Evolutionary conservation across 2,329 filamentous ascomycete species (phyloP), one percentile per base, ranked within the genome.

Genomic region (Neofusicoccum ribis): DNA sequence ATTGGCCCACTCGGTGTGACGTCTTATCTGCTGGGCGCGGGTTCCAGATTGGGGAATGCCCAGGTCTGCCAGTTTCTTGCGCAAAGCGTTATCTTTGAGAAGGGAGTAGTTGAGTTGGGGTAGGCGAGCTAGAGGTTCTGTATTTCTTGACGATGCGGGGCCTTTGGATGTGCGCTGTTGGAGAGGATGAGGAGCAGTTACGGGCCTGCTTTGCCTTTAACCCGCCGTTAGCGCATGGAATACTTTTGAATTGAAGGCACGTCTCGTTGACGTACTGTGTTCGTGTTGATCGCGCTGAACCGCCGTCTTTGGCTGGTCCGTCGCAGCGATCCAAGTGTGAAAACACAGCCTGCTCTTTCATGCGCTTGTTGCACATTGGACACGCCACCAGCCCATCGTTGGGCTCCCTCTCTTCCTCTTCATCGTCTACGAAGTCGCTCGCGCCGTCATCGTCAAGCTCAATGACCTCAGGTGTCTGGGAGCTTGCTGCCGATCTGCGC

Each of bases 1-100:
- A 43, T 95, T 97, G 60, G 95, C 85, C 93, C 93, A 99, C 77
- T 99, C 95, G 27, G 87, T 91, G 72, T 98, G 93, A 17, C 96
- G 86, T 69, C 85, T 86, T 74, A 94, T 90, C 63, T 98, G 82
- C 1, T 93, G 82, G 51, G 84, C 80, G 51, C 89, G 89, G 0
- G 84, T 78, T 0, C 95, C 95, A 66, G 80, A 83, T 9, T 83
- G 85, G 0, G 92, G 89, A 65, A 98, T 88, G 0, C 93, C 92
- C 1, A 95, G 82, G 2, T 97, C 92, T 17, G 82, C 76, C 47
- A 99, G 81, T 78, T 97, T 98, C 73, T 91, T 95, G 56, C 89
- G 87, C 61, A 99, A 81, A 2, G 86, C 85, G 0, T 78, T 81
- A 23, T 98, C 94, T 74, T 90, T 96, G n/a, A 97, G 79, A 74